A percentile compares a stretch with the other conserved stretches of the same genome.
These are phyloP conservation scores for Kodamaea laetipori DNA, from an alignment of 805 yeast genomes.

Conservation along the genomic window DNA sequence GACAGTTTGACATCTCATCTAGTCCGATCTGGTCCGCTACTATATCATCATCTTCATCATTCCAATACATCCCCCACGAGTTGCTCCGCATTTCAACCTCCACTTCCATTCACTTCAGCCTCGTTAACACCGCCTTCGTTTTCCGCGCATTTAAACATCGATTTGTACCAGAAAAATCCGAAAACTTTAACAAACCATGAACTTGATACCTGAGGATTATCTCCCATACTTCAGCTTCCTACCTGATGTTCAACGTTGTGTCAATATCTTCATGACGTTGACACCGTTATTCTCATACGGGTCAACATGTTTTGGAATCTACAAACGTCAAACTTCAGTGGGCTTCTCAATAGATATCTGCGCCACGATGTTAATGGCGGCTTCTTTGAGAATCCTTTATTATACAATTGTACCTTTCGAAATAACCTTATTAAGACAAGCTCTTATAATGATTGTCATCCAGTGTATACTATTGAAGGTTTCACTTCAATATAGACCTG, in stretches of 20 bases:
- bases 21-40: too few species aligned
- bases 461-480: constrained; percentile 66
- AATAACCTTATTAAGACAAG: constrained; percentile 72
- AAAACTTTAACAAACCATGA: neutral
- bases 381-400: constrained; percentile 71
- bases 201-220: constrained; percentile 22
- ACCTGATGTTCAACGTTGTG: constrained; percentile 51
- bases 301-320: constrained; percentile 72
- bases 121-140: neutral
- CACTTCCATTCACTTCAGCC: neutral
- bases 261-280: constrained; percentile 68
- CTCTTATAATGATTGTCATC: constrained; percentile 80
- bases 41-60: too few species aligned
- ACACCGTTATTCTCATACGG: constrained; percentile 90
- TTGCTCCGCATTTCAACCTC: neutral
- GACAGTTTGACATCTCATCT: too few species aligned
- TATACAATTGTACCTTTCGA: constrained; percentile 82
- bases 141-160: neutral
- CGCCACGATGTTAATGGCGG: constrained; percentile 83
- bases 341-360: constrained; percentile 94
- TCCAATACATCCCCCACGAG: too few species aligned
- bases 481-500: constrained; percentile 59
- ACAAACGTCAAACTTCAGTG: constrained; percentile 59
- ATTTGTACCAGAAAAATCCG: neutral
- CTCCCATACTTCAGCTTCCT: constrained; percentile 25